phyloP scores from a whole-genome alignment of 2,329 filamentous ascomycete species.

The Daldinia eschscholtzii region DNA sequence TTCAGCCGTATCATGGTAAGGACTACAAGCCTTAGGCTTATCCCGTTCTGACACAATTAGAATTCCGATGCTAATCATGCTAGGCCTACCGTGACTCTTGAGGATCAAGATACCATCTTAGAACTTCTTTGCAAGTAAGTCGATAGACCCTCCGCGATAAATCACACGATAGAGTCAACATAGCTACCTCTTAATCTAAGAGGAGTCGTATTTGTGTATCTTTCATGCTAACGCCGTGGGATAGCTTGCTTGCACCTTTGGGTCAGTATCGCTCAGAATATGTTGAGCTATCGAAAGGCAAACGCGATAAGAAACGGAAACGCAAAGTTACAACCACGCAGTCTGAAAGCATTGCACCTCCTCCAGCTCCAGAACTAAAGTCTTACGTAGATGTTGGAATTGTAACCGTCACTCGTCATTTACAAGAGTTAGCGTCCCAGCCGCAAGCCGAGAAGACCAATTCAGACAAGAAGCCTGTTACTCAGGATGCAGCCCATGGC shows the following conservation, averaged over 20 bases:
- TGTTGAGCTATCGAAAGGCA: slow-evolving; percentile 70
- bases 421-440: slow-evolving; percentile 61
- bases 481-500: slow-evolving; percentile 11
- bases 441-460: slow-evolving; percentile 1
- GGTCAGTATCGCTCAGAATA: slow-evolving; percentile 71
- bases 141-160: neutral
- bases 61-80: neutral
- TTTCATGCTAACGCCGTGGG: slow-evolving; percentile 31
- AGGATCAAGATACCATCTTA: slow-evolving; percentile 73
- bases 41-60: neutral
- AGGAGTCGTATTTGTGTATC: neutral
- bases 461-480: slow-evolving; percentile 7
- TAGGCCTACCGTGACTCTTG: slow-evolving; percentile 71
- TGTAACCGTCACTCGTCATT: slow-evolving; percentile 70
- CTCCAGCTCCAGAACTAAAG: slow-evolving; percentile 65
- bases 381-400: slow-evolving; percentile 73
- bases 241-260: slow-evolving; percentile 72
- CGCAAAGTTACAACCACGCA: slow-evolving; percentile 51
- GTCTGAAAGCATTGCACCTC: slow-evolving; percentile 41
- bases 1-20: slow-evolving; percentile 70
- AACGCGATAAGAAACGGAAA: slow-evolving; percentile 67
- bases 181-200: neutral
- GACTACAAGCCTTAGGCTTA: slow-evolving; percentile 1
- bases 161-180: neutral
- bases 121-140: slow-evolving; percentile 76